Conservation (phyloP, 257 asterid genomes). For the Primulina tabacum region DNA sequence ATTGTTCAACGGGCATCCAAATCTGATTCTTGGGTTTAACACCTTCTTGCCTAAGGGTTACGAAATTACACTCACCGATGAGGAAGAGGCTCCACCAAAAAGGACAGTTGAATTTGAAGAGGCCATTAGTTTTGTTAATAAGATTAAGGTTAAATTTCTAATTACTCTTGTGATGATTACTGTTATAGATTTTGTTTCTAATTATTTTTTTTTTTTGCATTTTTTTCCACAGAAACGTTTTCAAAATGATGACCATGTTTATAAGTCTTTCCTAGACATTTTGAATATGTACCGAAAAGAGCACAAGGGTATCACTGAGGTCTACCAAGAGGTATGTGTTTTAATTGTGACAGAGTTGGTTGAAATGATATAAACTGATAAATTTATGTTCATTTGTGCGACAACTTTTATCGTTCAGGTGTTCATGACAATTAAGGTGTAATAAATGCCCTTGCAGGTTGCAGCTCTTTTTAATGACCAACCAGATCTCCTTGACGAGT, state of each 20-base stretch:
- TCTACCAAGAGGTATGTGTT: constrained; percentile 54
- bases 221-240: constrained; percentile 55
- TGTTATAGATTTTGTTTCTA: constrained; percentile 16
- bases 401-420: not conserved
- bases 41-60: constrained; percentile 76
- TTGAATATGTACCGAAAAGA: constrained; percentile 70
- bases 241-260: constrained; percentile 58
- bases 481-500: constrained; percentile 73
- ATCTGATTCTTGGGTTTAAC: constrained; percentile 64
- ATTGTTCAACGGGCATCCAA: constrained; percentile 64
- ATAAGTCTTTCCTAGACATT: constrained; percentile 66
- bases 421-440: constrained; percentile 1
- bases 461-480: constrained; percentile 56
- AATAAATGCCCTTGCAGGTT: constrained; percentile 38
- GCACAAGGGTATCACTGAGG: constrained; percentile 62
- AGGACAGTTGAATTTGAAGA: constrained; percentile 72
- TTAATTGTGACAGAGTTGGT: not conserved
- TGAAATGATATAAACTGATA: not conserved
- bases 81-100: constrained; percentile 58
- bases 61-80: constrained; percentile 64
- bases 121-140: constrained; percentile 69
- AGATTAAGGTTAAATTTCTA: constrained; percentile 51
- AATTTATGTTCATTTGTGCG: not conserved
- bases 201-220: constrained; percentile 7
- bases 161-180: constrained; percentile 12